Evolutionary conservation across 352 stramenopile species (phyloP), one percentile per base, ranked within the genome.

Genomic region (Blastocystis sp.): DNA sequence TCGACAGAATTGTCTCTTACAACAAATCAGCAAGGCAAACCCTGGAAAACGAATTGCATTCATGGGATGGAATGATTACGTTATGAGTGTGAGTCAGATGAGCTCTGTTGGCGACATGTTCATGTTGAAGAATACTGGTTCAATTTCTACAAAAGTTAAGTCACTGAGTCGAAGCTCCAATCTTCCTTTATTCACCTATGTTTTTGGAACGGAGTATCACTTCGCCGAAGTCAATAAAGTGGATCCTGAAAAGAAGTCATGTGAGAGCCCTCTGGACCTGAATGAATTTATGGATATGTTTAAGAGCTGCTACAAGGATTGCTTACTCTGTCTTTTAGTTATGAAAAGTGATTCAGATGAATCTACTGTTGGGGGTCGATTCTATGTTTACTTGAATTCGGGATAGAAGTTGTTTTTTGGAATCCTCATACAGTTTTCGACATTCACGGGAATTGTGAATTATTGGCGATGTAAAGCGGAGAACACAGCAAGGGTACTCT

Each of bases 11-110:
- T 84, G 73, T 48, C 22, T 84, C 33, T 27, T 84, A 19, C 22
- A 30, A 27, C 73, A 66, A 51, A 66, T 84, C 27, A 57, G 53
- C 24, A 62, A 84, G 56, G 27, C 73, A n/a, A 48, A 84, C n/a
- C 73, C 73, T 22, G 17, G 19, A 24, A 27, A 35, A 51, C 24
- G 73, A 44, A 66, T 84, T 35, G 33, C 42, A 22, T 84, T 62
- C 59, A n/a, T 84, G 48, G 73, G 53, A 5, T 84, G 73, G 73
- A 84, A 84, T 68, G 73, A 84, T 42, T 84, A 84, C 30, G 73
- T 84, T 13, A 66, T 84, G 73, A 66, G 73, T 27, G 73, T 84
- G 19, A 66, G 48, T 19, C 42, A 68, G 53, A 84, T 33, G 48
- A 66, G 73, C 68, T 11, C 22, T 6, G 73, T 66, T 17, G 73